Evolutionary conservation across 2,329 filamentous ascomycete species (phyloP).

Genomic region (Penicillium decumbens): DNA sequence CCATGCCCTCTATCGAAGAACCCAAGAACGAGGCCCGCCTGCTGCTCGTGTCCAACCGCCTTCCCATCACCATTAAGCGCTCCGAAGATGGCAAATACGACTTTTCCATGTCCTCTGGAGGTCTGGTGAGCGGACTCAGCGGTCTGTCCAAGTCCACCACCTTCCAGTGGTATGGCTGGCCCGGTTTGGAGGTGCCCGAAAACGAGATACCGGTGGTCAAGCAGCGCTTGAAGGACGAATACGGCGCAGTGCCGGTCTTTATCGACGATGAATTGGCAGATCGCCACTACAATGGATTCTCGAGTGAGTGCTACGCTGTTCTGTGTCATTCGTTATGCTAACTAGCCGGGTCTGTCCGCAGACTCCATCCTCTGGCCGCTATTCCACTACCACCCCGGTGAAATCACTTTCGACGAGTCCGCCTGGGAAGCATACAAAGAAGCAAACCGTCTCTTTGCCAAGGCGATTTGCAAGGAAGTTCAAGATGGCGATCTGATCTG

Average conservation of each 20-base stretch:
- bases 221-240: conserved; percentile 75
- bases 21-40: conserved; percentile 49
- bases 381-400: conserved; percentile 97
- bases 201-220: conserved; percentile 70
- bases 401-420: conserved; percentile 95
- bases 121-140: conserved; percentile 87
- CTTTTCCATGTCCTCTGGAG: conserved; percentile 95
- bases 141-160: conserved; percentile 87
- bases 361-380: conserved; percentile 98
- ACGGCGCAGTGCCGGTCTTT: conserved; percentile 86
- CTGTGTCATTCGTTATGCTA: conserved; percentile 55
- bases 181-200: conserved; percentile 84
- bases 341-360: conserved; percentile 33
- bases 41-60: conserved; percentile 85
- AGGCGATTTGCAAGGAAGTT: conserved; percentile 79
- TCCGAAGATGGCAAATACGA: conserved; percentile 85
- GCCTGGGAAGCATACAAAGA: conserved; percentile 91
- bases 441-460: conserved; percentile 87
- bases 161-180: conserved; percentile 99
- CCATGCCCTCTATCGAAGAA: conserved; percentile 37
- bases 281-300: conserved; percentile 95
- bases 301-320: conserved; percentile 58
- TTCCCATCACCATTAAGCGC: conserved; percentile 95
- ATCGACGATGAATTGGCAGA: conserved; percentile 91
- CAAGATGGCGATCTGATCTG: conserved; percentile 92